Percentiles rank a stretch among this genome's conserved stretches.
phyloP scores from a whole-genome alignment of 495 filamentous ascomycete species.

The Lasiosphaeria hispida region DNA sequence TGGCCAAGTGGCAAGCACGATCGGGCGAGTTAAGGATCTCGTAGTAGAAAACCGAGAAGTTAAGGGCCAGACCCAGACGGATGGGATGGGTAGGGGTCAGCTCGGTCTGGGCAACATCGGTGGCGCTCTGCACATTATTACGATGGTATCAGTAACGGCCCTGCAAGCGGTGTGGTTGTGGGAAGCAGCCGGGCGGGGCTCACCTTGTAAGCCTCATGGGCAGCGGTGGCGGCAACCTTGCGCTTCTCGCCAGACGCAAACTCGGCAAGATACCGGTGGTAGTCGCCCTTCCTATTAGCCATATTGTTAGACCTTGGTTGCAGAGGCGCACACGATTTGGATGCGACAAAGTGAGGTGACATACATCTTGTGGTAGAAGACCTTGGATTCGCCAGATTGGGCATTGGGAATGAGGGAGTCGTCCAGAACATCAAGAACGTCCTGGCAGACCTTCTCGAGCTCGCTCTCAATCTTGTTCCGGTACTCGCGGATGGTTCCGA shows the following conservation, averaged over 20 bases:
- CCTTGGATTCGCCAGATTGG: conserved; percentile 97
- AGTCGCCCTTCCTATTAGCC: conserved; percentile 89
- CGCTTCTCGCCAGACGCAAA: conserved; percentile 99
- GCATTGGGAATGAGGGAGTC: conserved; percentile 96
- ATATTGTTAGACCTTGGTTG: not conserved
- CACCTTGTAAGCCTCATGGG: conserved; percentile 99
- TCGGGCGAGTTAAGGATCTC: conserved; percentile 99
- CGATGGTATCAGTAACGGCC: not conserved
- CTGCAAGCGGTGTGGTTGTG: not conserved
- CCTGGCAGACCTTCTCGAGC: conserved; percentile 97
- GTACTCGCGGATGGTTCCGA: conserved; percentile 93
- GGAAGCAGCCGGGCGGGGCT: not conserved
- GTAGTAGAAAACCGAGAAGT: conserved; percentile 99
- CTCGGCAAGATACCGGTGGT: conserved; percentile 99
- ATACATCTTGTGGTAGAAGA: conserved; percentile 99
- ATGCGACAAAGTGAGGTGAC: conserved; percentile 15
- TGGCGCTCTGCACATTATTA: conserved; percentile 69
- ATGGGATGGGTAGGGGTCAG: conserved; percentile 98
- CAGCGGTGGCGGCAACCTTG: conserved; percentile 92
- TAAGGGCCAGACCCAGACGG: conserved; percentile 94
- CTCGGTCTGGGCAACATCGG: conserved; percentile 96
- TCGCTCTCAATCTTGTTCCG: conserved; percentile 98
- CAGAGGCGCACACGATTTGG: not conserved
- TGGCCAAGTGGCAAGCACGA: conserved; percentile 97
- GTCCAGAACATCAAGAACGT: conserved; percentile 95